phyloP scores from a whole-genome alignment of 192 early-diverging fungal species.

The Paraglomus brasilianum region DNA sequence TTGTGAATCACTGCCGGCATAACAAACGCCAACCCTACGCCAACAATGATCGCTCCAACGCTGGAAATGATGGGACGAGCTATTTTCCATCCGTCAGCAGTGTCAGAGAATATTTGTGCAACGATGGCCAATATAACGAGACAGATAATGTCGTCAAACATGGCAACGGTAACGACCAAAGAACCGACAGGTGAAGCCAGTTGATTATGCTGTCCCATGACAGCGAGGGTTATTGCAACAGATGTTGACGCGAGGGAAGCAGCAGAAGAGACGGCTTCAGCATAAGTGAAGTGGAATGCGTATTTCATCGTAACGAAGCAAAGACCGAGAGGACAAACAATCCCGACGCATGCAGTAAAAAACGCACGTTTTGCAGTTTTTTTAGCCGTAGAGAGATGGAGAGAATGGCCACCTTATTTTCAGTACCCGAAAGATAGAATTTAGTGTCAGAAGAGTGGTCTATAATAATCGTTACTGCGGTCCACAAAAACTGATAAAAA shows the following conservation, averaged over 20 bases:
- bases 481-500: constrained; percentile 6
- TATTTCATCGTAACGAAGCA: constrained; percentile 37
- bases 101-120: no score
- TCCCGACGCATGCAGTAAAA: constrained; percentile 31
- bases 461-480: constrained; percentile 36
- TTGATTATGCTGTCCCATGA: constrained; percentile 36
- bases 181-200: constrained; percentile 31
- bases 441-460: no score
- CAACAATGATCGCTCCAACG: constrained; percentile 28
- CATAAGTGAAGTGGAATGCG: background rate
- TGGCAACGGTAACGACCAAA: constrained; percentile 35
- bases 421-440: no score
- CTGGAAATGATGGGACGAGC: background rate
- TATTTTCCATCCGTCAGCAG: constrained; percentile 12
- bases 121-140: constrained; percentile 34
- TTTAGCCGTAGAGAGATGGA: constrained; percentile 16
- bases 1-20: constrained; percentile 26
- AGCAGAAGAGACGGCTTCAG: constrained; percentile 31
- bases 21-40: constrained; percentile 35
- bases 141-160: constrained; percentile 37
- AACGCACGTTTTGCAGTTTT: constrained; percentile 6
- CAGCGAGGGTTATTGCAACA: constrained; percentile 30
- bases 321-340: constrained; percentile 33
- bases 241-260: constrained; percentile 45
- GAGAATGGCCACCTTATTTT: constrained; percentile 28